Conservation (phyloP, 2,329 filamentous ascomycete species). For the Fusarium chaquense region DNA sequence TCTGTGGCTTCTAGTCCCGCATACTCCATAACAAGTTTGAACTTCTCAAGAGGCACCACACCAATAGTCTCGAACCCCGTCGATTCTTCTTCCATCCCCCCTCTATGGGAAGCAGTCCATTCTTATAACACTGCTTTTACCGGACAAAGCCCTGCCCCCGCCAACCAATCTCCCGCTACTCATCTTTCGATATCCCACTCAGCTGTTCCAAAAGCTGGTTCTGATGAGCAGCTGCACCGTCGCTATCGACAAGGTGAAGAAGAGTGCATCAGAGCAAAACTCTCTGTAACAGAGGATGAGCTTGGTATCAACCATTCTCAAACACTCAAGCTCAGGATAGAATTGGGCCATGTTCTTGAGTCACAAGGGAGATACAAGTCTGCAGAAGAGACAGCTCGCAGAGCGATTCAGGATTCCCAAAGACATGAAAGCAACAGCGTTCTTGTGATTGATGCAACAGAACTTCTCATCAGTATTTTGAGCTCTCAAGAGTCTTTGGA, state of each 20-base stretch:
- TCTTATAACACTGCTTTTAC: neutral
- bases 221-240: fast-evolving
- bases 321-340: fast-evolving
- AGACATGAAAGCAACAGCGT: fast-evolving
- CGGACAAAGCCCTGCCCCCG: neutral
- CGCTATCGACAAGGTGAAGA: neutral
- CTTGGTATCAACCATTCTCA: neutral
- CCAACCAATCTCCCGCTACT: fast-evolving
- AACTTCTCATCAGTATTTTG: fast-evolving
- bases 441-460: fast-evolving
- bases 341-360: fast-evolving
- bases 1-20: neutral
- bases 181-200: fast-evolving
- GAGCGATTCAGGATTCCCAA: fast-evolving
- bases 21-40: neutral
- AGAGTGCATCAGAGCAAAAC: neutral
- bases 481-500: fast-evolving
- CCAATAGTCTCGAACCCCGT: neutral
- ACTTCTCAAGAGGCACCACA: fast-evolving
- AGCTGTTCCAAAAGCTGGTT: fast-evolving
- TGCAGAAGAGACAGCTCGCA: neutral
- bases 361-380: neutral
- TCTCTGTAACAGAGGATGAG: neutral
- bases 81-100: neutral
- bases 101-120: fast-evolving